These are phyloP conservation scores for Kregervanrija pseudodelftensis DNA, from an alignment of 805 yeast genomes.

Conservation along the genomic window DNA sequence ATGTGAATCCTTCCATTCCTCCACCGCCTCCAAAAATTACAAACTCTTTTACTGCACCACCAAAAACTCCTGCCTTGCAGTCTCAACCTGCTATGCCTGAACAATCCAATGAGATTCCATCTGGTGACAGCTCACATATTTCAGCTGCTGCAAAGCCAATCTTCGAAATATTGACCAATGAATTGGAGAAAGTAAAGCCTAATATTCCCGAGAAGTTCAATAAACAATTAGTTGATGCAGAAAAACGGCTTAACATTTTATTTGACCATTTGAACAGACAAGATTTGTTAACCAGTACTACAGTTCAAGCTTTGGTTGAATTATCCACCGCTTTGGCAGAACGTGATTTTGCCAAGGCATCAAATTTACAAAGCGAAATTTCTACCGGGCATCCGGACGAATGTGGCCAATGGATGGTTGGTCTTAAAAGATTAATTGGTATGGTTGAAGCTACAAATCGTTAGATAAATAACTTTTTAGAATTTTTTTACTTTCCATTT, in stretches of 20 bases:
- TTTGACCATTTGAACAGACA: slow-evolving; percentile 72
- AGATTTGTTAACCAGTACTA: slow-evolving; percentile 53
- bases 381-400: slow-evolving; percentile 61
- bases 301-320: slow-evolving; percentile 44
- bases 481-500: not conserved
- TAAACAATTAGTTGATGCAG: slow-evolving; percentile 74
- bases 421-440: slow-evolving; percentile 79
- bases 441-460: slow-evolving; percentile 44
- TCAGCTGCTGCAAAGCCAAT: slow-evolving; percentile 54
- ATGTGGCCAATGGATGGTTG: slow-evolving; percentile 88
- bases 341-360: slow-evolving; percentile 56
- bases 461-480: not conserved
- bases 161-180: slow-evolving; percentile 44
- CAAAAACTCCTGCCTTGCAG: slow-evolving; percentile 13
- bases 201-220: slow-evolving; percentile 65
- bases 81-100: slow-evolving; percentile 9
- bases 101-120: slow-evolving; percentile 31
- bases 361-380: slow-evolving; percentile 46
- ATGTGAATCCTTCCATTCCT: slow-evolving; percentile 6
- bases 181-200: slow-evolving; percentile 59
- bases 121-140: slow-evolving; percentile 65
- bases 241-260: slow-evolving; percentile 68
- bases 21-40: slow-evolving; percentile 12
- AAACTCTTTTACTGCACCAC: slow-evolving; percentile 12
- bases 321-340: slow-evolving; percentile 44